Evolutionary conservation across 768 basidiomycete species (phyloP), one percentile per base, ranked within the genome.

Genomic region (Tylopilus rubrobrunneus): DNA sequence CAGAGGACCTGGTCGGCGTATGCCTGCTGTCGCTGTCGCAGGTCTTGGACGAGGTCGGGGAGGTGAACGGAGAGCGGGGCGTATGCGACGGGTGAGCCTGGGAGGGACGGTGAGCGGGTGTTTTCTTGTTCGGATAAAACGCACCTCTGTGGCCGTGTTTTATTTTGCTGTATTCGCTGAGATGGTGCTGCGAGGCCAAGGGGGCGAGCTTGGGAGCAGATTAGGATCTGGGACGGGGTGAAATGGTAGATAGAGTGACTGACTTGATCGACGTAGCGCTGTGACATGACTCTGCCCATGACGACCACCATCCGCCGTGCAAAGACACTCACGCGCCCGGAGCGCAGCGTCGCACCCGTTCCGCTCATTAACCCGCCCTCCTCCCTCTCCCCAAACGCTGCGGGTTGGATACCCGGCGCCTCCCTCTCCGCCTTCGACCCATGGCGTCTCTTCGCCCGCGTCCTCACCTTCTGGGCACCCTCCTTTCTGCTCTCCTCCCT

Each of bases 241-340:
- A 29, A 9, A 29, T 29, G 29, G 29, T 29, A 29, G 5, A 29
- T 19, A 19, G 19, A 19, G 19, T 19, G 19, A 19, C 29, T 5
- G 29, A 29, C 29, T 29, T 29, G 31, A 11, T 31, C 31, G 31
- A 31, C 5, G 34, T 34, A 19, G 19, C 19, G 19, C 19, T 19
- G 14, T 14, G 34, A 34, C 14, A 34, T 5, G 31, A 8, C 31
- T 7, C 4, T 31, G 33, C 10, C 12, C 34, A 12, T 34, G 34
- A 14, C 34, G 3, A 34, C 14, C 34, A 87, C 87, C 47, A 76
- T 93, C 52, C 86, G 87, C 51, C 81, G 95, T 50, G 91, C 90
- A 67, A 99, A 98, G 78, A 99, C 97, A 7, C 85, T 99, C 61
- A 98, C 92, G 48, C 82, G 92, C 54, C 97, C 97, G 64, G 97